phyloP scores from a whole-genome alignment of 2,329 filamentous ascomycete genomes.

The Aureobasidium zeae region DNA sequence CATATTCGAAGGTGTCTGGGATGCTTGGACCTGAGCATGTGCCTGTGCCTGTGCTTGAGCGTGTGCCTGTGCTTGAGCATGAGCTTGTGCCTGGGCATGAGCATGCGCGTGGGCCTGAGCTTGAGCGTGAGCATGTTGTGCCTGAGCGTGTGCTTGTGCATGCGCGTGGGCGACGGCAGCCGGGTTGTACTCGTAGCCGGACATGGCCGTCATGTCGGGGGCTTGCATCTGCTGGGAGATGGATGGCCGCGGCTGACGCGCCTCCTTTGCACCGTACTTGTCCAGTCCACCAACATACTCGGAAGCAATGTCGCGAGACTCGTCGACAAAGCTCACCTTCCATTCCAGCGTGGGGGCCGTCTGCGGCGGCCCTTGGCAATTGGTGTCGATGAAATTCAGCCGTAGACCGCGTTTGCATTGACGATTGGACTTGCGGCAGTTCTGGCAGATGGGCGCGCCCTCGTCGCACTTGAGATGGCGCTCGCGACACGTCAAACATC shows the following conservation, averaged over 20 bases:
- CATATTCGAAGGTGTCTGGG: conserved; percentile 24
- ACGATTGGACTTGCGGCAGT: conserved; percentile 80
- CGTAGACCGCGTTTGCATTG: conserved; percentile 77
- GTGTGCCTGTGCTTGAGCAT: background rate
- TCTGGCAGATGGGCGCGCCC: conserved; percentile 55
- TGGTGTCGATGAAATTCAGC: conserved; percentile 84
- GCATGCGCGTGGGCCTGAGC: conserved; percentile 25
- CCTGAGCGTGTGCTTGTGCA: conserved; percentile 11
- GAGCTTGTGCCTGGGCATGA: conserved; percentile 20
- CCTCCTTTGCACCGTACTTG: conserved; percentile 54
- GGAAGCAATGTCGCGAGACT: conserved; percentile 80
- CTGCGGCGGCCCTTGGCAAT: conserved; percentile 57
- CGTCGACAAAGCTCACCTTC: conserved; percentile 72
- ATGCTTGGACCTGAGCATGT: conserved; percentile 6
- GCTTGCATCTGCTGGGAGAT: conserved; percentile 18
- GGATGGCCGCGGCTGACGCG: conserved; percentile 13
- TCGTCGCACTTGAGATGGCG: conserved; percentile 89
- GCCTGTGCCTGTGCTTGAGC: conserved; percentile 9
- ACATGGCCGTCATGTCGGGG: conserved; percentile 1
- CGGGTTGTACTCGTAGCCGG: conserved; percentile 10
- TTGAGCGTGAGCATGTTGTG: conserved; percentile 16
- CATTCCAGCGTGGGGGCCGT: conserved; percentile 56
- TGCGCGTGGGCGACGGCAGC: conserved; percentile 10
- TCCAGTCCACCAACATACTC: conserved; percentile 75
- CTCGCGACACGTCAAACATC: conserved; percentile 82